phyloP scores from a whole-genome alignment of 2,329 filamentous ascomycete species.

The Emericellopsis atlantica region DNA sequence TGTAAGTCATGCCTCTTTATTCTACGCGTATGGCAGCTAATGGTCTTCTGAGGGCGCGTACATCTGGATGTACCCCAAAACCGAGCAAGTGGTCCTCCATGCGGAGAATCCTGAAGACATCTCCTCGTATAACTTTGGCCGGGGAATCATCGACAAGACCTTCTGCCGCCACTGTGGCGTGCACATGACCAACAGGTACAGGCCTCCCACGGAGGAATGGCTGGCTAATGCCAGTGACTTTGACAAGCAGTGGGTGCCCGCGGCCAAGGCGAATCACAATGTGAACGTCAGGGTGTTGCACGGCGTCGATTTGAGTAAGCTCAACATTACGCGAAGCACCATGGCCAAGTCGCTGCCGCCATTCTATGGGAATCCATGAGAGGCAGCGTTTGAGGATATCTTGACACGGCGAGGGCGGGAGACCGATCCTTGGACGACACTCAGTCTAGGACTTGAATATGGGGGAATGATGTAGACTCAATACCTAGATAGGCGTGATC shows the following conservation, averaged over 20 bases:
- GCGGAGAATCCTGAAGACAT: constrained; percentile 22
- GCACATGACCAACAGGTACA: constrained; percentile 19
- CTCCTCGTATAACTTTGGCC: constrained; percentile 21
- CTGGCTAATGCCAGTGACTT: constrained; percentile 17
- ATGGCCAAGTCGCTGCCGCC: not conserved
- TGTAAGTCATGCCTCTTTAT: constrained; percentile 12
- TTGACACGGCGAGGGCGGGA: too few relatives aligned
- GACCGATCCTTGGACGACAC: too few relatives aligned
- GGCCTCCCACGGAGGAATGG: constrained; percentile 19
- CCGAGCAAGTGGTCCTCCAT: constrained; percentile 25
- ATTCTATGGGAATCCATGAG: not conserved
- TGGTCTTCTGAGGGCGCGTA: constrained; percentile 22
- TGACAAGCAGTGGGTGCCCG: constrained; percentile 7
- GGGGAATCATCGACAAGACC: constrained; percentile 19
- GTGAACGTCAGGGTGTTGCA: constrained; percentile 27
- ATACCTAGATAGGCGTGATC: too few relatives aligned
- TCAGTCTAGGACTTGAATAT: too few relatives aligned
- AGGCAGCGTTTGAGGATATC: too few relatives aligned
- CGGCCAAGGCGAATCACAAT: constrained; percentile 8
- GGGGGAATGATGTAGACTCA: too few relatives aligned
- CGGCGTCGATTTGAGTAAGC: constrained; percentile 18
- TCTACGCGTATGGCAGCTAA: not conserved
- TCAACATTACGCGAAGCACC: constrained; percentile 5
- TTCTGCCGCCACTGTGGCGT: constrained; percentile 38
- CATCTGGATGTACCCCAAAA: constrained; percentile 29